Conservation (phyloP, 2,329 filamentous ascomycete genomes). For the Stemphylium vesicarium region DNA sequence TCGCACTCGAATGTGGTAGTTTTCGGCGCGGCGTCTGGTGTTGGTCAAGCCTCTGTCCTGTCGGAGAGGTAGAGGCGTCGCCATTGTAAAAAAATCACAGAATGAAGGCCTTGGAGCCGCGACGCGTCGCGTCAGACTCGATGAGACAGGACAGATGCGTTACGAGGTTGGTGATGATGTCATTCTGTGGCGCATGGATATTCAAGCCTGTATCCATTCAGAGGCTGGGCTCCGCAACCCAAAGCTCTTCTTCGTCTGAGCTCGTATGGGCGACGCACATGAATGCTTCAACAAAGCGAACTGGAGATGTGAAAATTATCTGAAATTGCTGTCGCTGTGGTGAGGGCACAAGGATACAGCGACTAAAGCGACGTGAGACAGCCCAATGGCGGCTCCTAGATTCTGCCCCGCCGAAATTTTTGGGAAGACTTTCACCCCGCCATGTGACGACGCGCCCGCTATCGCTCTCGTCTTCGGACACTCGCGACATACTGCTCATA, state of each 20-base stretch:
- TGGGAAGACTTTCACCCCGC: conserved; percentile 12
- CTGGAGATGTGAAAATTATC: background rate
- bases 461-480: conserved; percentile 26
- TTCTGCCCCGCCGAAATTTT: conserved; percentile 24
- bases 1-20: no score
- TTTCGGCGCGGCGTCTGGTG: no score
- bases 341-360: background rate
- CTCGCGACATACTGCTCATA: conserved; percentile 13
- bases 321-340: background rate
- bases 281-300: background rate
- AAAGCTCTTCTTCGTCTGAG: no score
- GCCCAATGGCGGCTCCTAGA: background rate
- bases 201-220: background rate
- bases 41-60: background rate
- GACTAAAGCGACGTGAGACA: background rate
- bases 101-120: background rate
- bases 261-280: background rate
- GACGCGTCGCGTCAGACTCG: background rate
- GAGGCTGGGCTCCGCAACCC: background rate
- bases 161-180: background rate
- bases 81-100: background rate
- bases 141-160: background rate
- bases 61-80: background rate
- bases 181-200: background rate
- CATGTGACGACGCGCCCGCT: conserved; percentile 13